Evolutionary conservation across 2,329 filamentous ascomycete species (phyloP).

Genomic region (Fusarium sarcochroum): DNA sequence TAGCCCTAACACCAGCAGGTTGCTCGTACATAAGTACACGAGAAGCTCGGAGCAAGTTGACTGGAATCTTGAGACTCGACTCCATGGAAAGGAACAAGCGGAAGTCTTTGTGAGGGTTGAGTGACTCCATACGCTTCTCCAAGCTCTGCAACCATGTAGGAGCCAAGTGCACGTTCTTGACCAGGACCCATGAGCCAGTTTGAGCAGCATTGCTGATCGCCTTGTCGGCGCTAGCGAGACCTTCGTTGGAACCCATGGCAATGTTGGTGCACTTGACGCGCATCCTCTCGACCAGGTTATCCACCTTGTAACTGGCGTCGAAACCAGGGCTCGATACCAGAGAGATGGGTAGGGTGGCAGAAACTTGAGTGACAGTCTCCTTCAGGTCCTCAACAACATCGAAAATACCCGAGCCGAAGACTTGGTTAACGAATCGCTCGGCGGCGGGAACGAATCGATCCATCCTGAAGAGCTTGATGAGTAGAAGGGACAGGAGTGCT

Average conservation of each 20-base stretch:
- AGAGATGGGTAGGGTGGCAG: constrained; percentile 86
- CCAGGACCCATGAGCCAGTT: constrained; percentile 92
- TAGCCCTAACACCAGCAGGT: constrained; percentile 93
- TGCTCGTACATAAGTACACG: constrained; percentile 98
- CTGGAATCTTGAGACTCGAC: constrained; percentile 94
- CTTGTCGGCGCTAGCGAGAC: constrained; percentile 92
- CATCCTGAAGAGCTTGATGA: constrained; percentile 95
- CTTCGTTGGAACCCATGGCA: constrained; percentile 98
- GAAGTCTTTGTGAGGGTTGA: constrained; percentile 95
- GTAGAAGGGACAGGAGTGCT: constrained; percentile 84
- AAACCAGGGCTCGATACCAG: constrained; percentile 96
- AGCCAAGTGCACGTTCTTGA: constrained; percentile 98
- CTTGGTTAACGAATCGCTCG: constrained; percentile 87
- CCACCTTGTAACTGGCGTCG: constrained; percentile 99
- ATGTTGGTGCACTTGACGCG: constrained; percentile 92
- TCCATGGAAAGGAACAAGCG: constrained; percentile 98
- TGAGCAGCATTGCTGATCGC: constrained; percentile 94
- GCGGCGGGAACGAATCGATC: constrained; percentile 95
- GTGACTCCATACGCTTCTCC: constrained; percentile 94
- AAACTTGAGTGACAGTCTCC: constrained; percentile 86
- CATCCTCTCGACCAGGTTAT: constrained; percentile 89
- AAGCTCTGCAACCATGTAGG: constrained; percentile 97
- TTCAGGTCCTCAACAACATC: constrained; percentile 89
- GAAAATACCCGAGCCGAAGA: constrained; percentile 87
- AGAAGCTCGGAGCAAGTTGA: constrained; percentile 93